Evolutionary conservation across 345 rosid genomes (phyloP).

Genomic region (Hypericum androsaemum): DNA sequence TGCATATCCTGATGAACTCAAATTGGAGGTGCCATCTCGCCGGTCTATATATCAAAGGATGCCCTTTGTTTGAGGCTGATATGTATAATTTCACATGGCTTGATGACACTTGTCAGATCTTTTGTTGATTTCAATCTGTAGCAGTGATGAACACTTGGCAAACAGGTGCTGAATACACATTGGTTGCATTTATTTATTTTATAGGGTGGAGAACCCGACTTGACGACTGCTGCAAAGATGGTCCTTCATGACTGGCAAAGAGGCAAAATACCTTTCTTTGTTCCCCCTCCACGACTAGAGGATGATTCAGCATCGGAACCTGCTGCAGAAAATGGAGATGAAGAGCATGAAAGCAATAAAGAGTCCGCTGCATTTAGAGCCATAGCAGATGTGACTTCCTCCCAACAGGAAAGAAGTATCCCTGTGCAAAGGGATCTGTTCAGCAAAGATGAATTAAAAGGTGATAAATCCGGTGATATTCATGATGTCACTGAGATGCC

Average conservation of each 20-base stretch:
- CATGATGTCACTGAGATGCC: neutral
- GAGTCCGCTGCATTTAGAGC: conserved; percentile 66
- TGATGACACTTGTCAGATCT: neutral
- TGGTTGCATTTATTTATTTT: neutral
- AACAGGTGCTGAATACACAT: neutral
- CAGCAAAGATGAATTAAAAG: conserved; percentile 48
- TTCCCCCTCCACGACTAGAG: neutral
- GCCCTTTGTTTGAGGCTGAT: too few relatives aligned
- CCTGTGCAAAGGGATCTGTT: conserved; percentile 77
- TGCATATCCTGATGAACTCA: too few relatives aligned
- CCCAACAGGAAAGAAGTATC: conserved; percentile 62
- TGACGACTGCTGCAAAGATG: conserved; percentile 4
- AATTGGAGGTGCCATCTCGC: too few relatives aligned
- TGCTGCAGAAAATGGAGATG: conserved; percentile 26
- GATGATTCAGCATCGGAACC: conserved; percentile 19
- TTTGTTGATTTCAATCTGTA: neutral
- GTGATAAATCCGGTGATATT: conserved; percentile 17
- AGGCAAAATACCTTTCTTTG: conserved; percentile 2
- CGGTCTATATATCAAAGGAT: too few relatives aligned
- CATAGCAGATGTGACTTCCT: conserved; percentile 58
- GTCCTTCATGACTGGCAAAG: conserved; percentile 6
- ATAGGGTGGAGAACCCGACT: conserved; percentile 3
- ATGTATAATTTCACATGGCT: too few relatives aligned
- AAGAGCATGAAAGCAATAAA: conserved; percentile 39
- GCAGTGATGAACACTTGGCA: neutral